phyloP scores from a whole-genome alignment of 176 grass and related monocot species.

The Coix lacrymajobi region DNA sequence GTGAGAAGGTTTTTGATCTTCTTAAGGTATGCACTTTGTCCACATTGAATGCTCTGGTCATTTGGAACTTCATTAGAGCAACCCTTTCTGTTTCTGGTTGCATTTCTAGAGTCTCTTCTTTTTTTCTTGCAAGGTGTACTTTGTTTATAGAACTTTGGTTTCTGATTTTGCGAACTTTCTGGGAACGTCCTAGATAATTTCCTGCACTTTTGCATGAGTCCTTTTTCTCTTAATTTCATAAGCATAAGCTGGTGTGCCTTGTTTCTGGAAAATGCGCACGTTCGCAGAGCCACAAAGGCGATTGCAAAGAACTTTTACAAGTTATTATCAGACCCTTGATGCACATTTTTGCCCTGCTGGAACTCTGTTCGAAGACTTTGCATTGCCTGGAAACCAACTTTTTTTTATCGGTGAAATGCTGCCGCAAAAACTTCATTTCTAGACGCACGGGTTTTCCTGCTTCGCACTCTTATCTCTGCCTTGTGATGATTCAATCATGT shows the following conservation, averaged over 20 bases:
- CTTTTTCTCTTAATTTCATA: background rate
- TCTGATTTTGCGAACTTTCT: background rate
- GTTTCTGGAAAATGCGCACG: background rate
- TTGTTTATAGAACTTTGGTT: background rate
- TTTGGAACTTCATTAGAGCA: background rate
- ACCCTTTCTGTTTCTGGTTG: background rate
- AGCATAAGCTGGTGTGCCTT: too few relatives aligned
- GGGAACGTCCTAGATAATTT: background rate
- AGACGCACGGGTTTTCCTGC: background rate
- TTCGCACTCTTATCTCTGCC: background rate
- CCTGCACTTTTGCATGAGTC: background rate
- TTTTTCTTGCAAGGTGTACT: background rate
- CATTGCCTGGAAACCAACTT: background rate
- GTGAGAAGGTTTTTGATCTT: constrained; percentile 97
- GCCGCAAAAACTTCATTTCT: background rate
- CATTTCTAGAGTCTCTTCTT: background rate
- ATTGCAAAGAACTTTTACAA: background rate
- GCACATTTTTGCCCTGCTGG: background rate
- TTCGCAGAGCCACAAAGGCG: background rate
- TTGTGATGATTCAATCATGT: background rate
- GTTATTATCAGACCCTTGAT: background rate
- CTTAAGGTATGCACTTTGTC: constrained; percentile 60
- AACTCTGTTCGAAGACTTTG: background rate
- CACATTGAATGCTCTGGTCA: background rate
- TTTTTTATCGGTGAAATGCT: background rate